Conservation (phyloP, 2,329 filamentous ascomycete genomes). For the Colletotrichum sp. region DNA sequence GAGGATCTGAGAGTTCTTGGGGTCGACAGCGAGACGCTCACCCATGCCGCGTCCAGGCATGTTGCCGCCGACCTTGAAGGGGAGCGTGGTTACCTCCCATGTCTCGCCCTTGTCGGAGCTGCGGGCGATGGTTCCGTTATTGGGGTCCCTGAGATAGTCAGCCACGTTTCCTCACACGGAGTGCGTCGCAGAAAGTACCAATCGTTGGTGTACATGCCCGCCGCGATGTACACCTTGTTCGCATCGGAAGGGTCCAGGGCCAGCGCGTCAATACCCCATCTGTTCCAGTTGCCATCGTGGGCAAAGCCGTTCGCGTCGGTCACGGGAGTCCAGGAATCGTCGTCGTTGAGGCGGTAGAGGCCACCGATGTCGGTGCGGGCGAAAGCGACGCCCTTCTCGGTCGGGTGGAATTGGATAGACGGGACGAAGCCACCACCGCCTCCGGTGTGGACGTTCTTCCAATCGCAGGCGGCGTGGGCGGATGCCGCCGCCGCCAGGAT, state of each 20-base stretch:
- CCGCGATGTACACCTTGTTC: slow-evolving; percentile 56
- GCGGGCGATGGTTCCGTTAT: slow-evolving; percentile 57
- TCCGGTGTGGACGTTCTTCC: slow-evolving; percentile 57
- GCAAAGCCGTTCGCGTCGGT: slow-evolving; percentile 45
- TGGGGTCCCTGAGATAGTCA: slow-evolving; percentile 50
- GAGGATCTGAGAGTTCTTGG: slow-evolving; percentile 59
- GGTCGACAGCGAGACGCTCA: slow-evolving; percentile 63
- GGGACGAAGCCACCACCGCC: slow-evolving; percentile 63
- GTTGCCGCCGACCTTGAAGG: slow-evolving; percentile 67
- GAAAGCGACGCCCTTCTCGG: slow-evolving; percentile 54
- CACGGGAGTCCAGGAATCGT: slow-evolving; percentile 61
- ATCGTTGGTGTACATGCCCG: slow-evolving; percentile 63
- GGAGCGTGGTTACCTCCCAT: slow-evolving; percentile 52
- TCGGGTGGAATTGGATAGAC: slow-evolving; percentile 62
- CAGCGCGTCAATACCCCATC: slow-evolving; percentile 63
- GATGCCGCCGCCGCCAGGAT: slow-evolving; percentile 24
- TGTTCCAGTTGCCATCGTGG: slow-evolving; percentile 50
- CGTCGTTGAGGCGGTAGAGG: slow-evolving; percentile 57
- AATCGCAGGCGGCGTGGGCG: slow-evolving; percentile 39
- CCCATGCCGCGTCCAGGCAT: slow-evolving; percentile 66
- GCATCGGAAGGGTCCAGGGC: slow-evolving; percentile 60
- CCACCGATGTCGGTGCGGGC: slow-evolving; percentile 63
- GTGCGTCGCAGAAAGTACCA: slow-evolving; percentile 38
- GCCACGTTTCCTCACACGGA: not conserved
- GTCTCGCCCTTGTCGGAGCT: slow-evolving; percentile 59